Percentiles rank a stretch among this genome's conserved stretches.
These are phyloP conservation scores for Saccharomyces uvarum DNA, from an alignment of 1,139 yeast species.

Conservation along the genomic window DNA sequence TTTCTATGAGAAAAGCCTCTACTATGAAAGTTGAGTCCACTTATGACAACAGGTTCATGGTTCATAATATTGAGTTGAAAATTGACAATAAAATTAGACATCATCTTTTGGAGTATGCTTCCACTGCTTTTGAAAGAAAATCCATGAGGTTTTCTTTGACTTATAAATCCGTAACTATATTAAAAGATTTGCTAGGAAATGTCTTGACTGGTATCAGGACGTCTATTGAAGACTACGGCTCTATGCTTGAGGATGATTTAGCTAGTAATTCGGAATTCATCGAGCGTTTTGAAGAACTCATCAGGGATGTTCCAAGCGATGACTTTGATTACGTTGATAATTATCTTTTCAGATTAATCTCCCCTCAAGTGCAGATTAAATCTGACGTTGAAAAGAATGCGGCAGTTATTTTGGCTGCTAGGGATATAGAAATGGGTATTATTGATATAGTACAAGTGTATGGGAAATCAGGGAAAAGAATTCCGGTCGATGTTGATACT, in stretches of 20 bases:
- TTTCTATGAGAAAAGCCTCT: constrained; percentile 33
- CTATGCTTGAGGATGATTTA: constrained; percentile 16
- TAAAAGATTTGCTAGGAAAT: constrained; percentile 42
- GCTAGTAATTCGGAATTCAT: constrained; percentile 29
- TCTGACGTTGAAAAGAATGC: constrained; percentile 56
- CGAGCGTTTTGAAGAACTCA: constrained; percentile 43
- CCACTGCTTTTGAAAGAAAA: constrained; percentile 50
- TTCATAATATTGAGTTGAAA: constrained; percentile 65
- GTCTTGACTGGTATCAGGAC: constrained; percentile 16
- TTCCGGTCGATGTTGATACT: constrained; percentile 37
- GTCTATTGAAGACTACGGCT: constrained; percentile 17
- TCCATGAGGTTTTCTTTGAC: constrained; percentile 57
- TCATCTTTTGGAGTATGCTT: constrained; percentile 50
- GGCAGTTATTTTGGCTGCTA: constrained; percentile 58
- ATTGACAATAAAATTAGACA: constrained; percentile 65
- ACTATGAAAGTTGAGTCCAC: constrained; percentile 33
- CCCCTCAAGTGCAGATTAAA: constrained; percentile 79
- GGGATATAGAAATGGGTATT: constrained; percentile 62
- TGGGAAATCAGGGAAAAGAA: constrained; percentile 38
- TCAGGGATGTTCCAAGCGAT: constrained; percentile 38
- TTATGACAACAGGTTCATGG: constrained; percentile 69
- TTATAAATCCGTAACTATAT: constrained; percentile 62
- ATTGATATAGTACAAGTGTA: constrained; percentile 35
- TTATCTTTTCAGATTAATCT: constrained; percentile 57
- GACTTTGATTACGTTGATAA: constrained; percentile 50